Evolutionary conservation across 1,284 basidiomycete genomes (phyloP), one percentile per base, ranked within the genome.

Genomic region (Agroathelia rolfsii): DNA sequence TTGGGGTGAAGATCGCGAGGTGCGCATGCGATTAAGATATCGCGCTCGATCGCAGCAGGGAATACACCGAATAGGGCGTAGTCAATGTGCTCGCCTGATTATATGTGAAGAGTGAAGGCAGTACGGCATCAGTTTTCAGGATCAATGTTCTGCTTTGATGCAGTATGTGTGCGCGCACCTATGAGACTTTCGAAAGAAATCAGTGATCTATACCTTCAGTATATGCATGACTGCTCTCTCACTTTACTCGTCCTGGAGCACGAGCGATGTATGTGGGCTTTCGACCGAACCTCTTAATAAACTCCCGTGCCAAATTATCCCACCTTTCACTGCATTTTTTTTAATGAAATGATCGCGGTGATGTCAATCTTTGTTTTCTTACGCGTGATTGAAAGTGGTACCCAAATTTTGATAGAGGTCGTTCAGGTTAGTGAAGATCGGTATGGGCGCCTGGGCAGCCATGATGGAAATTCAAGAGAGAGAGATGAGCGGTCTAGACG

Each of bases 221-320:
- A 28, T 3, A 20, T 28, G 28, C 32, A 12, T 12, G 20, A 20
- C 21, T 14, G n/a, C 9, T n/a, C 13, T 61, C 72, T 49, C 41
- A 80, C 79, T 89, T 88, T 36, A 92, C 80, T 41, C 88, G 69
- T 10, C 88, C 88, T 0, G 88, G 88, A 4, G 88, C 87, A 45
- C 87, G 65, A 2, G 76, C 72, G 41, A 92, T 78, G 45, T 77
- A 76, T 3, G 69, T 59, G 3, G 85, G 82, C 27, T 69, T 68
- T 37, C 61, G 60, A 5, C 80, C 81, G 47, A 82, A 90, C 32
- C 68, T 61, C 32, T 52, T 55, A 45, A 70, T 59, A 52, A 87
- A 92, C 40, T 75, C 64, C 17, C 66, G 55, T 2, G 66, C 62
- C 22, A 90, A 69, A 18, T 64, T 52, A 43, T 75, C 64, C 78